phyloP scores from a whole-genome alignment of 2,329 filamentous ascomycete genomes.

The Paecilomyces variotii region DNA sequence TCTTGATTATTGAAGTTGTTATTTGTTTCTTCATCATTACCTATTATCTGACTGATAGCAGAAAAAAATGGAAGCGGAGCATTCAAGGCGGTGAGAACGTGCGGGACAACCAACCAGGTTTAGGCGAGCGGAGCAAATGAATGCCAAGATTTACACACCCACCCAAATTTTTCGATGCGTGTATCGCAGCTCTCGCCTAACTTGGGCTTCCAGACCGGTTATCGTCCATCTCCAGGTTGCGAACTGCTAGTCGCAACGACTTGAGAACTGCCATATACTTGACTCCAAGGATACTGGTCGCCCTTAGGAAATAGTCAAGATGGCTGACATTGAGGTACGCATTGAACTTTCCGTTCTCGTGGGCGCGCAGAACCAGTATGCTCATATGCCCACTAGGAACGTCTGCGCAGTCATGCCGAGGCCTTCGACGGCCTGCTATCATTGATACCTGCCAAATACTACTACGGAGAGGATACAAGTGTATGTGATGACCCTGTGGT shows the following conservation, averaged over 20 bases:
- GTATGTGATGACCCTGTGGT: conserved; percentile 46
- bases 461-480: conserved; percentile 78
- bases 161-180: conserved; percentile 29
- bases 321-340: conserved; percentile 35
- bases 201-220: neutral
- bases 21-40: neutral
- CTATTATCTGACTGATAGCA: neutral
- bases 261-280: neutral
- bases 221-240: conserved; percentile 1
- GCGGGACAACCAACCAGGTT: neutral
- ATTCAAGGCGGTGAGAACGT: conserved; percentile 14
- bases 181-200: conserved; percentile 16
- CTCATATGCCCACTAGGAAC: conserved; percentile 31
- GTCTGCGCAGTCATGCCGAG: conserved; percentile 50
- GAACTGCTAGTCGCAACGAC: neutral
- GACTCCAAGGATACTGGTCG: neutral
- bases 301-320: conserved; percentile 9
- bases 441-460: conserved; percentile 81
- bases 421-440: conserved; percentile 83
- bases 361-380: conserved; percentile 3
- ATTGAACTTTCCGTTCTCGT: neutral
- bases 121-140: conserved; percentile 23
- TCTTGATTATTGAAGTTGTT: neutral
- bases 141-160: conserved; percentile 32
- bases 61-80: neutral